A percentile compares a stretch with the other conserved stretches of the same genome.
phyloP scores from a whole-genome alignment of 148 eudicot genomes.

The Fagopyrum homotropicum region DNA sequence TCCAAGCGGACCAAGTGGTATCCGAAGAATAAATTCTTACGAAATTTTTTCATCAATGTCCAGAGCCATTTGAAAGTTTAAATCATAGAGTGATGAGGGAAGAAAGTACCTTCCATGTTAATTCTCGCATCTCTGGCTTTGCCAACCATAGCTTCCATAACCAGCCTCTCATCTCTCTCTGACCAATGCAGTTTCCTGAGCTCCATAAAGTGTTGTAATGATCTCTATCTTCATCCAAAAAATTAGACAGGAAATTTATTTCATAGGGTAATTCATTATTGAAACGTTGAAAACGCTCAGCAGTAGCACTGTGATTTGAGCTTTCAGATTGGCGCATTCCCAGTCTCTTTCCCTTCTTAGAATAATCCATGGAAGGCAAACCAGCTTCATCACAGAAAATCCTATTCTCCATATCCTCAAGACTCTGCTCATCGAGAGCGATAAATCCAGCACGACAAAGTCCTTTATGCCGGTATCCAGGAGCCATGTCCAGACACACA shows the following conservation, averaged over 20 bases:
- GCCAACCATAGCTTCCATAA: conserved; percentile 71
- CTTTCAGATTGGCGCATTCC: conserved; percentile 25
- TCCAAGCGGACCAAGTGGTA: neutral
- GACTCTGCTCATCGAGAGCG: conserved; percentile 49
- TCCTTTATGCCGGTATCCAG: conserved; percentile 97
- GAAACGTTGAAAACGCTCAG: conserved; percentile 24
- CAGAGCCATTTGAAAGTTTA: neutral
- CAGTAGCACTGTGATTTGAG: conserved; percentile 18
- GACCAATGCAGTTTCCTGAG: conserved; percentile 75
- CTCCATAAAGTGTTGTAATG: conserved; percentile 80
- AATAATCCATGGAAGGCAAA: conserved; percentile 26
- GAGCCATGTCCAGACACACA: conserved; percentile 96
- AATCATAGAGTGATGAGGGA: conserved; percentile 7
- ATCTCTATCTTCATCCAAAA: conserved; percentile 72
- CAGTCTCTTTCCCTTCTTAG: conserved; percentile 48
- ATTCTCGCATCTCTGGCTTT: conserved; percentile 63
- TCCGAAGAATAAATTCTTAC: neutral
- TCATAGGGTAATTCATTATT: conserved; percentile 55
- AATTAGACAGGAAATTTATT: conserved; percentile 60
- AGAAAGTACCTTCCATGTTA: conserved; percentile 85
- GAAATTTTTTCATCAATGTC: neutral
- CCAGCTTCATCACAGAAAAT: conserved; percentile 18
- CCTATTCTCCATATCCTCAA: conserved; percentile 27
- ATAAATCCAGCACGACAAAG: conserved; percentile 91
- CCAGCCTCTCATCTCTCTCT: conserved; percentile 88